Conservation (phyloP, 768 basidiomycete genomes). For the Lactifluus pinguis region DNA sequence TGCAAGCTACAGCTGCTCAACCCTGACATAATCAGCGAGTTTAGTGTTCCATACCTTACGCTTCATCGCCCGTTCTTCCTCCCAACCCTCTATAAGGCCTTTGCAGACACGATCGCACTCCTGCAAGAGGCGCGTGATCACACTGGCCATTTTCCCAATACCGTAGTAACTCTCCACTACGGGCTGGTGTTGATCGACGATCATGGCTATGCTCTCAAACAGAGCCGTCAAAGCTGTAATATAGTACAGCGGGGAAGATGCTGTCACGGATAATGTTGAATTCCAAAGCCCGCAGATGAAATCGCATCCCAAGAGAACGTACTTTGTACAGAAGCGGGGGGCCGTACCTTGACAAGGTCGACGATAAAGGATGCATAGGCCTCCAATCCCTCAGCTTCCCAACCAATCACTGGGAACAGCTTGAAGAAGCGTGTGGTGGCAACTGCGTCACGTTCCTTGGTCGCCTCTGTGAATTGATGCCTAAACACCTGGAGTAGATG, state of each 20-base stretch:
- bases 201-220: conserved; percentile 91
- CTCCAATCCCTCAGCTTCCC: conserved; percentile 85
- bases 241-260: conserved; percentile 88
- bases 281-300: conserved; percentile 4
- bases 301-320: conserved; percentile 18
- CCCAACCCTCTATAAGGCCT: conserved; percentile 74
- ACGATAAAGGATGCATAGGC: conserved; percentile 92
- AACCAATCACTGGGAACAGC: conserved; percentile 91
- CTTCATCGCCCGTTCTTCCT: conserved; percentile 78
- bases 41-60: conserved; percentile 47
- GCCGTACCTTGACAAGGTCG: conserved; percentile 72
- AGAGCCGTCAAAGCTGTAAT: conserved; percentile 83
- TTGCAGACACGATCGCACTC: conserved; percentile 84
- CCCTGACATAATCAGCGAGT: neutral
- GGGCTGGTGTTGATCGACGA: conserved; percentile 95
- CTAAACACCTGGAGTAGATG: conserved; percentile 70
- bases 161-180: conserved; percentile 99
- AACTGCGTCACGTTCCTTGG: conserved; percentile 70
- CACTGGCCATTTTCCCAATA: conserved; percentile 70
- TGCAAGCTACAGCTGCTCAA: conserved; percentile 25
- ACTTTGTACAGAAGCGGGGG: conserved; percentile 81
- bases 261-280: conserved; percentile 32
- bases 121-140: conserved; percentile 64
- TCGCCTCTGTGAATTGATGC: conserved; percentile 75
- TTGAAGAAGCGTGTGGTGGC: conserved; percentile 94